phyloP scores from a whole-genome alignment of 495 filamentous ascomycete species.

The Neurospora sp. region DNA sequence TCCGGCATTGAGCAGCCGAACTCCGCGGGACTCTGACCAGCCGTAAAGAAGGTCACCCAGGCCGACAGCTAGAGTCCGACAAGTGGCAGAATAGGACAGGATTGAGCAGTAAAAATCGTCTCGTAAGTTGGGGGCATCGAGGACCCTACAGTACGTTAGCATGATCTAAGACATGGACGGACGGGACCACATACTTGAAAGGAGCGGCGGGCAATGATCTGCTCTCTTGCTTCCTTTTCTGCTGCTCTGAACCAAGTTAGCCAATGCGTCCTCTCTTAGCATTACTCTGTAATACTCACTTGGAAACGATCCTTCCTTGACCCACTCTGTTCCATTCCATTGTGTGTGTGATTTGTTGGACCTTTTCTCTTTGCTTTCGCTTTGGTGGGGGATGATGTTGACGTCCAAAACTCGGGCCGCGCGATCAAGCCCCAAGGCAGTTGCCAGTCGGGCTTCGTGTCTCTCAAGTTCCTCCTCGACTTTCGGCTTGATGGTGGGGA shows the following conservation, averaged over 20 bases:
- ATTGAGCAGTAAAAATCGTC: slow-evolving; percentile 96
- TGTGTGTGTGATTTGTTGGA: slow-evolving; percentile 11
- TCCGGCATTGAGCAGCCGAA: slow-evolving; percentile 35
- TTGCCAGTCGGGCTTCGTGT: slow-evolving; percentile 67
- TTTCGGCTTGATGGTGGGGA: slow-evolving; percentile 35
- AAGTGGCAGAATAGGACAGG: slow-evolving; percentile 69
- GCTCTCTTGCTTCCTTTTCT: slow-evolving; percentile 8
- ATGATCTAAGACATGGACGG: background rate
- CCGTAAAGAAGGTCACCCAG: slow-evolving; percentile 71
- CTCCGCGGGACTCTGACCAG: slow-evolving; percentile 66
- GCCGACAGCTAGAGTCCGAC: slow-evolving; percentile 73
- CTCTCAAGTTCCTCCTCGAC: slow-evolving; percentile 51
- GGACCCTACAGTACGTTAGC: slow-evolving; percentile 41
- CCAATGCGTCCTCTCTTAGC: background rate
- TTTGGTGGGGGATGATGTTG: slow-evolving; percentile 2
- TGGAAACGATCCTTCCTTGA: slow-evolving; percentile 32
- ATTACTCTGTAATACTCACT: slow-evolving; percentile 32
- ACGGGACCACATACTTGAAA: slow-evolving; percentile 53
- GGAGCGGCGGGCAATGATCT: slow-evolving; percentile 54
- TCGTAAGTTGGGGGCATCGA: slow-evolving; percentile 77
- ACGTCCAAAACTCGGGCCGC: slow-evolving; percentile 47
- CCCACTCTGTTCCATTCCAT: slow-evolving; percentile 56
- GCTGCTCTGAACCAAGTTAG: background rate
- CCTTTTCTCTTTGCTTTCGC: slow-evolving; percentile 12
- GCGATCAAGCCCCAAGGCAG: slow-evolving; percentile 75